Evolutionary conservation across 2,329 filamentous ascomycete genomes (phyloP), one percentile per base, ranked within the genome.

Genomic region (Alternaria panax): DNA sequence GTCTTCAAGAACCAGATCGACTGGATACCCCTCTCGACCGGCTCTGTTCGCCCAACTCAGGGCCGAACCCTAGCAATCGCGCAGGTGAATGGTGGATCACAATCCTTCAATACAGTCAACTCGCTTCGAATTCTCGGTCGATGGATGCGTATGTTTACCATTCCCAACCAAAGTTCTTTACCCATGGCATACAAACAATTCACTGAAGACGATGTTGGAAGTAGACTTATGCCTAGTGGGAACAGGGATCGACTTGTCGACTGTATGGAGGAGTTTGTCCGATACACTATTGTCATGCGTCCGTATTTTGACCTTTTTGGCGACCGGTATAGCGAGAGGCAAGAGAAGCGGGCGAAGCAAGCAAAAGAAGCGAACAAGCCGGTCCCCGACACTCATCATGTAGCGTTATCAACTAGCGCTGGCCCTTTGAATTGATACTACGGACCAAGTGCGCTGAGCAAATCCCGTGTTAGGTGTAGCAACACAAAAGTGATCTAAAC

Each of bases 1-100:
- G 85, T 90, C 0, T 90, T 90, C 80, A 90, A 90, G 64, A 88
- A 88, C 64, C 87, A 90, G 64, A 90, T 90, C 47, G 88, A 90
- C 73, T 90, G 88, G 88, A 88, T 90, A 38, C 88, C 88, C 0
- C 78, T 90, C 0, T 83, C 80, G 2, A 84, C 84, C 0, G 87
- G 88, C 24, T 85, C 85, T 8, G 84, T 90, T 0, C 85, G 88
- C 0, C 88, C 87, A 0, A 90, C 88, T 0, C 88, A 90, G 76
- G 88, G 88, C 32, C 82, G 87, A 0, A 90, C 87, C 0, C 79
- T 90, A 1, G 84, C 84, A 1, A 81, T 90, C 22, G 85, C 86
- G 0, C 86, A 89, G 71, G 87, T 90, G 0, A 85, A 80, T 52
- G 88, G 88, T 16, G 88, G 88, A 0, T 88, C 85, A 0, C 88